Evolutionary conservation across 2,329 filamentous ascomycete genomes (phyloP), one percentile per base, ranked within the genome.

Genomic region (Fusarium sp.): DNA sequence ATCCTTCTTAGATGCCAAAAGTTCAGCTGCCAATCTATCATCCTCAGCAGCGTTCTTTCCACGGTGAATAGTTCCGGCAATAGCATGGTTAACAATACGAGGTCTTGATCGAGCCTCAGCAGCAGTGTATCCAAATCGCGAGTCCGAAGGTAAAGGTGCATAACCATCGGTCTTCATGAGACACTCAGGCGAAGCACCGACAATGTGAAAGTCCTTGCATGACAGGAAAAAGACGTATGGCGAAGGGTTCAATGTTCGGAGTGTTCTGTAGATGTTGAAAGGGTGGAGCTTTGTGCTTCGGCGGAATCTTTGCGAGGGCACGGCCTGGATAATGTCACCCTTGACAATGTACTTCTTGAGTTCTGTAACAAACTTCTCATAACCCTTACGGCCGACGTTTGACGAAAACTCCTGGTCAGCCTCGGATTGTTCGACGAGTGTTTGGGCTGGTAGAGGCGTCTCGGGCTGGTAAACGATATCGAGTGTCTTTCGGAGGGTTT

Each of bases 191-290:
- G 93, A 97, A 41, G 96, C 96, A 63, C 96, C 96, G 14, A 99
- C 92, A 72, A 99, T 94, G 79, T 98, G 93, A 82, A 99, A 98
- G 76, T 93, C 92, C 64, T 88, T 87, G 82, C 95, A 98, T 79
- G 96, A 90, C 66, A 99, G 89, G 82, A 94, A 99, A 85, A 99
- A 99, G 37, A 99, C 89, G 81, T 99, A 99, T 0, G 96, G 96
- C 11, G 94, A 97, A 0, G 96, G 96, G 79, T 99, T 99, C 76
- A 98, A 93, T n/a, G 93, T 97, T 68, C 96, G 93, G 40, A 99
- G 87, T 79, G 97, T 93, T 57, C 95, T 90, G 85, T 98, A 99
- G 75, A 99, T 93, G 84, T 98, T 99, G 86, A 98, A 99, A 0
- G 96, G 95, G 80, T 99, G 96, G 45, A 99, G 85, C 59, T 89